Base-by-base conservation (phyloP, 257 asterid genomes). In the Knoxia roxburghii region DNA sequence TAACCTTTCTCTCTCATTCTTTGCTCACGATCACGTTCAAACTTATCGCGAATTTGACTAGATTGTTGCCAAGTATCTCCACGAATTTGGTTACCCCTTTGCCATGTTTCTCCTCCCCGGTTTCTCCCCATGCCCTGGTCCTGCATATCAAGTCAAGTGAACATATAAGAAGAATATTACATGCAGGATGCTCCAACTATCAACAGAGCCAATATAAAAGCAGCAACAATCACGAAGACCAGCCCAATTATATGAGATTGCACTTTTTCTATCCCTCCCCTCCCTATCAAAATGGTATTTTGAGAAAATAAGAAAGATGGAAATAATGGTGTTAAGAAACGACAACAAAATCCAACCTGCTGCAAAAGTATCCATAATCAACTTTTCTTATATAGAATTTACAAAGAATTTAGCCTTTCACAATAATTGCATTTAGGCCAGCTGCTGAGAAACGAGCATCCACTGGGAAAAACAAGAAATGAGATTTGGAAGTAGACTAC, bases 1-100 rank as follows among this genome's bases (percentile, higher is more conserved):
- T 74, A 26, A 90, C 99, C 96, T 84, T 77, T 93, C 60, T 84
- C 89, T 76, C 90, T 76, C 96, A 88, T 85, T 82, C 97, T 88
- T 86, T 86, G 85, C 72, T 86, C 99, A 64, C 95, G 81, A 75
- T 93, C 95, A 62, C 84, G 88, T 81, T 93, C 97, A 83, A 88
- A 93, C 77, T 86, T 93, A 81, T 90, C 99, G 15, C 96, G 92
- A 74, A 93, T 68, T 81, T 83, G 91, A 79, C 76, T 75, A 75
- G 77, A 95, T 79, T 82, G 85, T 69, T 85, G 90, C 87, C 87
- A 81, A 46, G 85, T 72, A 52, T 82, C 83, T 40, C 64, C 41
- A 17, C 95, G 90, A 74, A 93, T 66, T 81, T 83, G 91, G 79
- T 73, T 74, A 75, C 76, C 95, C 80, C 80, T 86, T 70, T 85